Evolutionary conservation across 352 stramenopile species (phyloP), one percentile per base, ranked within the genome.

Genomic region (Globisporangium uncinulatum): DNA sequence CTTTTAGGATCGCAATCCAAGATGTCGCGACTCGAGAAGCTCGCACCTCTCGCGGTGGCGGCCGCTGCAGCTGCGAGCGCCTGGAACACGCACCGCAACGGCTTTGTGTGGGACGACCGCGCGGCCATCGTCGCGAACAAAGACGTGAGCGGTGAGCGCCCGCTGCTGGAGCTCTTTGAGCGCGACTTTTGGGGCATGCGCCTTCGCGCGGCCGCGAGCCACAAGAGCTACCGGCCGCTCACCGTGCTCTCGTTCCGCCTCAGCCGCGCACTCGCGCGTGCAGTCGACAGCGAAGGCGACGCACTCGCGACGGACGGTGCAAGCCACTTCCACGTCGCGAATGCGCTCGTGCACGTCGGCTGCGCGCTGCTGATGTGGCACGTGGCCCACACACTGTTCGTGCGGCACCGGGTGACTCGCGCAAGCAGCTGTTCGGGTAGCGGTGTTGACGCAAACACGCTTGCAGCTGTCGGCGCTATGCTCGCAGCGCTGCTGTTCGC

Each of bases 71-170:
- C 71, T 4, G 56, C 60, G 14, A 70, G 78, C n/a, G 69, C 76
- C 34, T 70, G 66, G 63, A 82, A 73, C 45, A 82, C 78, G 39
- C 66, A 83, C 14, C 20, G 56, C 10, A 83, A 83, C 43, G 72
- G 65, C 21, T 92, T 96, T 57, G 82, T 95, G 21, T 95, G 85
- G 86, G 86, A 96, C 67, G 87, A 96, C 65, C 73, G 85, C 51
- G 78, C 78, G 15, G 84, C 86, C 3, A 66, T 96, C 37, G 21
- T 79, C 7, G 44, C 29, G 7, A 92, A 92, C 60, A 42, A 45
- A 3, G 81, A 92, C 61, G 68, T 86, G 21, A 60, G 69, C 34
- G 55, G 51, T 9, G 59, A 67, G 20, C 44, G 41, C 6, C 51
- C 62, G 14, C 69, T 69, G 57, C 63, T 36, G n/a, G 57, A 81